Evolutionary conservation across 495 filamentous ascomycete species (phyloP).

Genomic region (Penicillium crystallinum): DNA sequence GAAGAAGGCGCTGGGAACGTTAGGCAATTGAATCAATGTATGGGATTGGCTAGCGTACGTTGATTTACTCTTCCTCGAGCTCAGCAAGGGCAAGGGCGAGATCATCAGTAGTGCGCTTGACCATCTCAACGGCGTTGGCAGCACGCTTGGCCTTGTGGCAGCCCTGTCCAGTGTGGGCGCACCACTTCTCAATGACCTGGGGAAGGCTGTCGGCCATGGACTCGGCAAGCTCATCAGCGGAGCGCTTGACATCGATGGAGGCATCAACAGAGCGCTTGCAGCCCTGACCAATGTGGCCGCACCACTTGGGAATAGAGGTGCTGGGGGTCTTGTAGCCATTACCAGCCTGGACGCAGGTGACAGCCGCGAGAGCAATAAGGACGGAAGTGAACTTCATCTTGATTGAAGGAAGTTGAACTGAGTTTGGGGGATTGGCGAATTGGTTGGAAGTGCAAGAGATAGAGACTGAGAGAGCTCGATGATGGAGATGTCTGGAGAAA

Average conservation of each 20-base stretch:
- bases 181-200: conserved; percentile 33
- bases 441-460: conserved; percentile 4
- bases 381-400: conserved; percentile 48
- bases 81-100: conserved; percentile 39
- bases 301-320: conserved; percentile 26
- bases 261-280: conserved; percentile 36
- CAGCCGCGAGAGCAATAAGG: conserved; percentile 34
- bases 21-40: background rate
- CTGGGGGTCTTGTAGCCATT: conserved; percentile 4
- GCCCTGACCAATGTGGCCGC: conserved; percentile 27
- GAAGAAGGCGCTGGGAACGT: background rate
- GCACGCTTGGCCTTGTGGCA: conserved; percentile 46
- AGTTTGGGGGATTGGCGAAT: conserved; percentile 3
- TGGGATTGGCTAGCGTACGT: conserved; percentile 4
- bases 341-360: conserved; percentile 32
- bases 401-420: background rate
- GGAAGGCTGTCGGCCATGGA: conserved; percentile 34
- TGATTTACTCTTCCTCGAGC: conserved; percentile 32
- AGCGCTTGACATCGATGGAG: conserved; percentile 40
- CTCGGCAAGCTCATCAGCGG: conserved; percentile 46
- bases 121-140: conserved; percentile 33
- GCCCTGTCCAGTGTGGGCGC: conserved; percentile 35
- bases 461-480: conserved; percentile 12
- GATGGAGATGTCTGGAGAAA: conserved; percentile 5
- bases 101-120: conserved; percentile 36